Evolutionary conservation across 257 asterid genomes (phyloP), one percentile per base, ranked within the genome.

Genomic region (Handroanthus guayacan): DNA sequence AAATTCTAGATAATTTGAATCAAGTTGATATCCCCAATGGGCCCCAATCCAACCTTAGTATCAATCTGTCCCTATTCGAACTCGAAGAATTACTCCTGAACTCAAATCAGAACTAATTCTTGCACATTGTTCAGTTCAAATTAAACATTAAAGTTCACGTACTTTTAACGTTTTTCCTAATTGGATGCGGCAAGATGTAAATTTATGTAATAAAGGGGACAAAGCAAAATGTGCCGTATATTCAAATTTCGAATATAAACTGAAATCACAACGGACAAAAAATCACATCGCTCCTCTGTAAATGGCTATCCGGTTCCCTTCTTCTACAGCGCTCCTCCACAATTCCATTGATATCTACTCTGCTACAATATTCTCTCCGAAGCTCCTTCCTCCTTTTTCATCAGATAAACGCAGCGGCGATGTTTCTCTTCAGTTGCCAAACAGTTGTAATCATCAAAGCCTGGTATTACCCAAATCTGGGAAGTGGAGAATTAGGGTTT

Each of bases 401-500:
- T 51, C 82, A 31, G 47, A 12, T n/a, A 67, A 45, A 38, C 77
- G 9, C 17, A 5, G 36, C 77, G 0, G 52, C 64, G 31, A 50
- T 18, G 52, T 47, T 81, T 5, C 10, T 5, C 70, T 6, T 38
- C 75, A 37, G 43, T 57, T 17, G 14, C 20, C 75, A 17, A 61
- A 20, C 47, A 60, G 25, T 12, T 52, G 36, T 37, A 2, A 13
- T 17, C 43, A 20, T 25, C 55, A 9, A 25, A 57, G 31, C 44
- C 14, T 16, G 8, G 20, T 71, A 8, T 14, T 8, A 7, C 25
- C 69, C 45, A 44, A 43, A 57, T 64, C 75, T n/a, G 67, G 71
- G 81, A 82, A 79, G 64, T 85, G 91, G 90, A 82, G 86, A 61
- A 34, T 70, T 16, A 45, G 78, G 77, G 81, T 78, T 67, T 86